Percentiles rank a stretch among this genome's conserved stretches.
phyloP scores from a whole-genome alignment of 2,329 filamentous ascomycete genomes.

The Mycosphaerella arachidis region DNA sequence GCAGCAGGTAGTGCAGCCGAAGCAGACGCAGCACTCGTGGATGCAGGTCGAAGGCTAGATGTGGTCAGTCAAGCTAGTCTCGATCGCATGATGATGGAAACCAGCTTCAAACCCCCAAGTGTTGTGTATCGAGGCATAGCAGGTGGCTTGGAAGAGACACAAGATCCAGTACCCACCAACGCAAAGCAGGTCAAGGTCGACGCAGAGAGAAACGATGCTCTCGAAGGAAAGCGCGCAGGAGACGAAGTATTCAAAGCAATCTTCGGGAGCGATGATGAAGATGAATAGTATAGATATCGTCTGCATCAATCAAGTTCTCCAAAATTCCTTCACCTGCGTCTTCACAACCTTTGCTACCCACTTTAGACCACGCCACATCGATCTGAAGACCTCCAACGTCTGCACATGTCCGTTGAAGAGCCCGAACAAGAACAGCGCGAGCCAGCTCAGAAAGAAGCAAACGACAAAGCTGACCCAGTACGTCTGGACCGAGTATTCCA shows the following conservation, averaged over 20 bases:
- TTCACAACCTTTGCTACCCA: not conserved
- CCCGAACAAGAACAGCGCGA: slow-evolving; percentile 56
- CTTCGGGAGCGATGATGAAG: slow-evolving; percentile 69
- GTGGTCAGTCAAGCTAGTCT: slow-evolving; percentile 55
- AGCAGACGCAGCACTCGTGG: slow-evolving; percentile 27
- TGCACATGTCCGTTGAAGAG: slow-evolving; percentile 50
- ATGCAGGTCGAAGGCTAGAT: slow-evolving; percentile 50
- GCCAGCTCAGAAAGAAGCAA: slow-evolving; percentile 56
- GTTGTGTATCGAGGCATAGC: slow-evolving; percentile 16
- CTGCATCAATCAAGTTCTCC: not conserved
- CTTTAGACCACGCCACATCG: slow-evolving; percentile 8
- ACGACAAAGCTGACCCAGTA: slow-evolving; percentile 68
- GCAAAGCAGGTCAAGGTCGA: slow-evolving; percentile 49
- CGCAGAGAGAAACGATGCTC: slow-evolving; percentile 69
- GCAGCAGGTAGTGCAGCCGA: slow-evolving; percentile 32
- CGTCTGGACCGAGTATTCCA: slow-evolving; percentile 57
- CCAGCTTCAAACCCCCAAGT: slow-evolving; percentile 25
- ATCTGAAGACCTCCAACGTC: slow-evolving; percentile 19
- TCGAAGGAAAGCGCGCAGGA: slow-evolving; percentile 69
- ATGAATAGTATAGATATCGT: slow-evolving; percentile 14
- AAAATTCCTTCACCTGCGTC: not conserved
- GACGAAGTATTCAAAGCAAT: slow-evolving; percentile 87
- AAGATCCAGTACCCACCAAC: slow-evolving; percentile 11
- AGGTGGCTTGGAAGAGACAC: slow-evolving; percentile 13
- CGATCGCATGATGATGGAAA: slow-evolving; percentile 51